Evolutionary conservation across 805 yeast species (phyloP).

Genomic region (Ogataea corticis): DNA sequence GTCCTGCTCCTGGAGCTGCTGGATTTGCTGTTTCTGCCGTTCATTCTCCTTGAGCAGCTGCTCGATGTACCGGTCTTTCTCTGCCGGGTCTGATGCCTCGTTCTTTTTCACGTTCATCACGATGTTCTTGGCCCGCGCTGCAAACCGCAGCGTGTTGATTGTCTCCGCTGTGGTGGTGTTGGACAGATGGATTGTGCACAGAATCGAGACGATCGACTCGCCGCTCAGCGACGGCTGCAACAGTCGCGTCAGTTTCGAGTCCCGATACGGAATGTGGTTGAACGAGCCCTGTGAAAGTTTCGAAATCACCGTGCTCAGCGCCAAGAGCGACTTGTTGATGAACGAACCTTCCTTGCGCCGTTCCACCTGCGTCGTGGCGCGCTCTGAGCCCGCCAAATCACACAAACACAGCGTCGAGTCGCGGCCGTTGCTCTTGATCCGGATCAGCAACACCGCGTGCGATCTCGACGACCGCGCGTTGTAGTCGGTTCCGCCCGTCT

Average conservation of each 20-base stretch:
- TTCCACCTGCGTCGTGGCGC: conserved; percentile 73
- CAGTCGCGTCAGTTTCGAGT: conserved; percentile 85
- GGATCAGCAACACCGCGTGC: conserved; percentile 82
- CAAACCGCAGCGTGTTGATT: conserved; percentile 83
- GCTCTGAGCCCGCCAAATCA: conserved; percentile 96
- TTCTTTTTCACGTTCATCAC: conserved; percentile 63
- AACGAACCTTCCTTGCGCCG: conserved; percentile 92
- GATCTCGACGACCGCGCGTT: conserved; percentile 87
- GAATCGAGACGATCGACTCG: conserved; percentile 74
- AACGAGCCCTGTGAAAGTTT: conserved; percentile 48
- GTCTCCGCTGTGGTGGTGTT: conserved; percentile 70
- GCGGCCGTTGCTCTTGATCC: conserved; percentile 47
- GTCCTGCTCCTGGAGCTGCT: conserved; percentile 27
- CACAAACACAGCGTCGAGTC: conserved; percentile 76
- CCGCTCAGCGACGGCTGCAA: conserved; percentile 93
- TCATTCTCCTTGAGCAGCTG: conserved; percentile 62
- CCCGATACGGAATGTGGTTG: conserved; percentile 85
- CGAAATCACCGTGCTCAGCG: conserved; percentile 90
- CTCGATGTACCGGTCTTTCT: conserved; percentile 53
- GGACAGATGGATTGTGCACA: conserved; percentile 83
- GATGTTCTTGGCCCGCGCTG: conserved; percentile 89
- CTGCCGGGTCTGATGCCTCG: conserved; percentile 37
- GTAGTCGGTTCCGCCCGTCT: conserved; percentile 87
- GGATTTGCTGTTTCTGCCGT: conserved; percentile 47
- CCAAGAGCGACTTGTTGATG: conserved; percentile 86